phyloP scores from a whole-genome alignment of 768 basidiomycete genomes.

The Boletus subcaerulescens region DNA sequence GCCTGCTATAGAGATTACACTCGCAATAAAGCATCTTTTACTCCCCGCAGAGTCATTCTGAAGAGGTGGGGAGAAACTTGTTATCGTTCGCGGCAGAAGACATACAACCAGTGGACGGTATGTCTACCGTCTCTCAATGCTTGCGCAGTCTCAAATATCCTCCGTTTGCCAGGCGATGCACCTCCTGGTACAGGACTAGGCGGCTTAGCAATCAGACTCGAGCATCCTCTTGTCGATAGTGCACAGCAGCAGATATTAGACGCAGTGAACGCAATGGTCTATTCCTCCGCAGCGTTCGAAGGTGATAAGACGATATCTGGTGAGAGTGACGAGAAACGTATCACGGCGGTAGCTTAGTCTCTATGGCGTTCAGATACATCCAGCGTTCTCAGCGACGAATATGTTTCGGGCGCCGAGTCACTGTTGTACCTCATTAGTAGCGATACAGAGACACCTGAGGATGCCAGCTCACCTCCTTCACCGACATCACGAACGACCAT shows the following conservation, averaged over 20 bases:
- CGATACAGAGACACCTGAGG: background rate
- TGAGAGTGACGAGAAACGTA: background rate
- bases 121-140: background rate
- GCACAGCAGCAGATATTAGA: background rate
- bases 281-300: background rate
- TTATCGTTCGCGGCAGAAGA: constrained; percentile 3
- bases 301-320: background rate
- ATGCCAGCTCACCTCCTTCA: background rate
- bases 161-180: background rate
- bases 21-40: background rate
- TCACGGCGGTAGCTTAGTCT: background rate
- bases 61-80: background rate
- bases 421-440: background rate
- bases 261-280: background rate
- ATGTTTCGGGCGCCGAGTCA: background rate
- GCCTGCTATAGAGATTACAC: background rate
- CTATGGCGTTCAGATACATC: background rate
- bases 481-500: background rate
- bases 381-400: background rate
- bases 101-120: background rate
- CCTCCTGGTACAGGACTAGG: background rate
- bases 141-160: background rate
- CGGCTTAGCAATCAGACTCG: constrained; percentile 5
- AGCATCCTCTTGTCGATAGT: constrained; percentile 7
- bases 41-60: constrained; percentile 6